Percentiles rank a stretch among this genome's conserved stretches.
These are phyloP conservation scores for Beauveria brongniartii DNA, from an alignment of 2,329 filamentous ascomycete genomes.

Conservation along the genomic window DNA sequence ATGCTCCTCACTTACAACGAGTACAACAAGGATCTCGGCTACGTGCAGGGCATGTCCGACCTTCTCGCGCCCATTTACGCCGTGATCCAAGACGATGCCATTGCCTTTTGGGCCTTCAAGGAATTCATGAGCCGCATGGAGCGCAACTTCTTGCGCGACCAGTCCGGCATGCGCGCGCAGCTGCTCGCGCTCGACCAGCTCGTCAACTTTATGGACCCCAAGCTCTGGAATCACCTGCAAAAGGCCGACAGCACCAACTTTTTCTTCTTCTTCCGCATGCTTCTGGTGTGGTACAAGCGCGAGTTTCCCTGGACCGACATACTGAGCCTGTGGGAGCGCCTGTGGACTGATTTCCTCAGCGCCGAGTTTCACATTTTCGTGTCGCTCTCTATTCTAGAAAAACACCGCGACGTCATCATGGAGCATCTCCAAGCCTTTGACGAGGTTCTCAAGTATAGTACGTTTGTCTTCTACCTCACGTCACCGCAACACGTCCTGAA, in stretches of 20 bases:
- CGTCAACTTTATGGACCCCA: constrained; percentile 92
- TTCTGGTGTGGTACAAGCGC: constrained; percentile 97
- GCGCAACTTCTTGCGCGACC: constrained; percentile 89
- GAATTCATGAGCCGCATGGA: constrained; percentile 98
- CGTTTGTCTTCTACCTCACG: constrained; percentile 22
- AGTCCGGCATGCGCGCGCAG: constrained; percentile 92
- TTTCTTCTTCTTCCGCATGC: constrained; percentile 99
- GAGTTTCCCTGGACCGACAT: constrained; percentile 90
- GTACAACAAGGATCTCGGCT: constrained; percentile 90
- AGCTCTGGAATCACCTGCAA: constrained; percentile 84
- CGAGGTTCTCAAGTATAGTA: constrained; percentile 93
- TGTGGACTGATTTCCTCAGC: constrained; percentile 90
- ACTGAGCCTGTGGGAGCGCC: constrained; percentile 77
- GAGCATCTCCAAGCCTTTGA: constrained; percentile 89
- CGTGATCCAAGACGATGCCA: constrained; percentile 91
- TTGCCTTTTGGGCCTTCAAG: constrained; percentile 95
- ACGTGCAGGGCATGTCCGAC: constrained; percentile 98
- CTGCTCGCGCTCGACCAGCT: constrained; percentile 87
- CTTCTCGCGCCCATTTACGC: constrained; percentile 93
- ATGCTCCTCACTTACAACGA: constrained; percentile 99
- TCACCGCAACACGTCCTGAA: neutral
- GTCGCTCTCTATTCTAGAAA: constrained; percentile 87
- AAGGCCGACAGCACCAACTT: constrained; percentile 94
- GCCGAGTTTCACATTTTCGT: constrained; percentile 93
- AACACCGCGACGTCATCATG: constrained; percentile 95